Percentiles rank a stretch among this genome's conserved stretches.
Evolutionary conservation across 192 early-diverging fungal species (phyloP).

Genomic region (Helicostylum pulchrum): DNA sequence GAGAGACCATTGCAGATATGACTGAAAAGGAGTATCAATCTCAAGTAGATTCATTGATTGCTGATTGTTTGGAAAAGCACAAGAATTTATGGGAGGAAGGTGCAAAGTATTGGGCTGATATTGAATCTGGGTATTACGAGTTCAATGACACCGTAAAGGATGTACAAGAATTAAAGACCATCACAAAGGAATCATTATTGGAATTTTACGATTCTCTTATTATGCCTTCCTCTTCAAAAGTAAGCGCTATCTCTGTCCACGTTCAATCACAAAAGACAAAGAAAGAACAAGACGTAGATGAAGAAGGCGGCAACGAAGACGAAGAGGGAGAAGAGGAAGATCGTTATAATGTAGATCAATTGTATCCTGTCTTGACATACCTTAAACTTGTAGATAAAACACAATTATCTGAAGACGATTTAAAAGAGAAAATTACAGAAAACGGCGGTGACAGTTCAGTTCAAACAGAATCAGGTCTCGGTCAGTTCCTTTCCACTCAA

Average conservation of each 20-base stretch:
- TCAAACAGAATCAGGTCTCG: not conserved
- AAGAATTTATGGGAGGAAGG: slow-evolving; percentile 78
- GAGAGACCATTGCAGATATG: slow-evolving; percentile 52
- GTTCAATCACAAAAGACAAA: slow-evolving; percentile 38
- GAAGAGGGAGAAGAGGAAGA: not conserved
- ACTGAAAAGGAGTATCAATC: slow-evolving; percentile 59
- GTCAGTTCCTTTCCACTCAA: not conserved
- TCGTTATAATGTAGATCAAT: not conserved
- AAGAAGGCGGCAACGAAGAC: not conserved
- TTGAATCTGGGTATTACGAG: slow-evolving; percentile 64
- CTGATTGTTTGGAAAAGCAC: slow-evolving; percentile 64
- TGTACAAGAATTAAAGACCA: slow-evolving; percentile 35
- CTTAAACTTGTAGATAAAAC: slow-evolving; percentile 3
- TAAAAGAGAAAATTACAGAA: not conserved
- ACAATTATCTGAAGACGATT: not conserved
- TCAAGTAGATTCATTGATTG: slow-evolving; percentile 63
- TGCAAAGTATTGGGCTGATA: slow-evolving; percentile 61
- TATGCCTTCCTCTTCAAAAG: slow-evolving; percentile 39
- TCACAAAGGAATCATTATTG: slow-evolving; percentile 45
- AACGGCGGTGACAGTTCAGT: slow-evolving; percentile 1
- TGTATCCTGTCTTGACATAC: slow-evolving; percentile 4
- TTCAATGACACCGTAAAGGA: slow-evolving; percentile 25
- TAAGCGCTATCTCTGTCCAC: slow-evolving; percentile 44
- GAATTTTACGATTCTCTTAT: slow-evolving; percentile 59
- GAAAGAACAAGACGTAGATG: too few relatives aligned